Evolutionary conservation across 2,329 filamentous ascomycete species (phyloP), one percentile per base, ranked within the genome.

Genomic region (Penicillium nordicum): DNA sequence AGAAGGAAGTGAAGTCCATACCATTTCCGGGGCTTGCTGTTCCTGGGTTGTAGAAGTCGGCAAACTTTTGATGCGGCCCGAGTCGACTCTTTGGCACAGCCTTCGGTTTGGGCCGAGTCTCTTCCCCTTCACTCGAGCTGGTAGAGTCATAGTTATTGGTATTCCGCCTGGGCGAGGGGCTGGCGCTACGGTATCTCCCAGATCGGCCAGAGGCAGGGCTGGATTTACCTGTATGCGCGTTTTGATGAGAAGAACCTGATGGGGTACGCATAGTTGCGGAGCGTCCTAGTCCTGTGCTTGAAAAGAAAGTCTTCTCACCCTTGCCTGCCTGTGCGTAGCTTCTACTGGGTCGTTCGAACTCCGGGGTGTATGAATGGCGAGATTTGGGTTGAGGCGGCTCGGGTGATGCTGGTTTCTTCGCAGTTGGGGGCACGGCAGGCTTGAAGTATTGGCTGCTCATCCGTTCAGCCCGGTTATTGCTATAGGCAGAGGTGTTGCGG

Each of bases 251-350:
- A 10, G 69, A 70, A n/a, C 71, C 64, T 5, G 79, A 76, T 2
- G 80, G 76, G 62, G 80, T 78, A 37, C 81, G 78, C 53, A 79
- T 78, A 63, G 80, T 85, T 12, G 79, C 72, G 51, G 83, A 83
- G 43, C 82, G 78, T 43, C 77, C 75, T 9, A 85, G 62, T 16
- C 78, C 77, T 34, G 81, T 74, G 57, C 75, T 79, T 38, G 78
- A 78, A 63, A 85, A 77, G 53, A 82, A 81, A 0, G 80, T 85
- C 61, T 78, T 82, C 66, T 87, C 84, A 32, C 84, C 83, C 16
- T 46, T 52, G 52, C 79, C 76, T 30, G 75, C 69, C 4, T 76
- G 76, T 14, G 80, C 78, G 67, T 87, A 87, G 42, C 78, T 79
- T 23, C 80, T 82, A 46, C 83, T 78, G 8, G 75, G 71, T 41